Percentiles rank a stretch among this genome's conserved stretches.
Evolutionary conservation across 139 green algal species (phyloP).

Genomic region (Chlorella sorokiniana): DNA sequence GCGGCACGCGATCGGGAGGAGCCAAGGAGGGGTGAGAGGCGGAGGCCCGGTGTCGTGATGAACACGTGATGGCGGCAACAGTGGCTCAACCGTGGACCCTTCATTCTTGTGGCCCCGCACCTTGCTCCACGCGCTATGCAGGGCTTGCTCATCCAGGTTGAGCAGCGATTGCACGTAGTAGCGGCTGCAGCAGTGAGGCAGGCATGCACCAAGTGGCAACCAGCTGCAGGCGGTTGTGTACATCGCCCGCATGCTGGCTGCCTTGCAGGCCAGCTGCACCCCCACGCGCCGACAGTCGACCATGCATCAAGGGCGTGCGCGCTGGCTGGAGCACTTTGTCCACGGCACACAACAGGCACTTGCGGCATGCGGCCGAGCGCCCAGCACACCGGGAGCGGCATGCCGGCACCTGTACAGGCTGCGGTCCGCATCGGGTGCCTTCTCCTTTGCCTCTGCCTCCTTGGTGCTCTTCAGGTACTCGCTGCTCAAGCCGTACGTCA

Average conservation of each 20-base stretch:
- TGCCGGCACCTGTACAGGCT: slow-evolving; percentile 42
- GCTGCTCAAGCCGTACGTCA: slow-evolving; percentile 55
- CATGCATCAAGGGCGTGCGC: no score
- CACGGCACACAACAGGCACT: no score
- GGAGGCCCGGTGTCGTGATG: no score
- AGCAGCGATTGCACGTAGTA: slow-evolving; percentile 87
- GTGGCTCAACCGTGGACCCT: not conserved
- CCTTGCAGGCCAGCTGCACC: no score
- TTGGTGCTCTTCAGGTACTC: slow-evolving; percentile 52
- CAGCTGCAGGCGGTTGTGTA: no score
- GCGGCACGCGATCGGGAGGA: no score
- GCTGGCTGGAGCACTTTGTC: no score
- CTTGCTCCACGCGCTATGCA: slow-evolving; percentile 78
- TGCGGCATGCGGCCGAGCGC: no score
- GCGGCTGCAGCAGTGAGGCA: not conserved
- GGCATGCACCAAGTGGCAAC: not conserved
- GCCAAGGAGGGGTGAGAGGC: no score
- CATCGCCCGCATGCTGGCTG: no score
- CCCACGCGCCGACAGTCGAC: no score
- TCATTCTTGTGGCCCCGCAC: slow-evolving; percentile 18
- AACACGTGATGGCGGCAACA: not conserved
- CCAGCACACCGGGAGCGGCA: not conserved
- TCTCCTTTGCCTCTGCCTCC: slow-evolving; percentile 16
- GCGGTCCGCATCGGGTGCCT: slow-evolving; percentile 40
- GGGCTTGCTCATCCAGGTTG: slow-evolving; percentile 69